Evolutionary conservation across 805 yeast species (phyloP), one percentile per base, ranked within the genome.

Genomic region (Candida tallmaniae): DNA sequence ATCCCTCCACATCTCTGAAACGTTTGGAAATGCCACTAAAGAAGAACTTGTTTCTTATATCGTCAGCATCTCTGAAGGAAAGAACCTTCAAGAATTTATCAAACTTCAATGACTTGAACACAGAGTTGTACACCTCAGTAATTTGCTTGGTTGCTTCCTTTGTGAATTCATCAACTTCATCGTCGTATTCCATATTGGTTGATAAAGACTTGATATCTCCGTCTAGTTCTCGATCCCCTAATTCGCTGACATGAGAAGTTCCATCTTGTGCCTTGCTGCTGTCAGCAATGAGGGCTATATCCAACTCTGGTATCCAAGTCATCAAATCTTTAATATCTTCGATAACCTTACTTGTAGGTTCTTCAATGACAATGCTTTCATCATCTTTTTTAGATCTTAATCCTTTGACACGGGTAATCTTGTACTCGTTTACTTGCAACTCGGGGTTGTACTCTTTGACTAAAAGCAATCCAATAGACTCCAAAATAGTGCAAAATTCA

Each of bases 1-100:
- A 69, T 5, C 81, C 76, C 54, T 93, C 97, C 32, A 90, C 94
- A 51, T 90, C 97, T 36, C 74, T 76, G 49, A 93, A 89, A 39
- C 98, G 66, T 51, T 82, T 78, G 24, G 79, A 70, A 3, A 88
- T 62, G 1, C 70, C 70, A 34, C 58, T 56, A 34, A 59, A 47
- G 45, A 66, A 64, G 43, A 65, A 65, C 26, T 47, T 49, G 11
- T 51, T 46, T 7, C 38, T 23, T 21, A 34, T 41, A 1, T 42
- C 43, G 18, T 44, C 48, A n/a, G n/a, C n/a, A 24, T 45, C 49
- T 27, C 48, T 56, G 40, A 63, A 62, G 4, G 58, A 39, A 6
- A 60, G 45, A 1, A 43, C 16, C n/a, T 44, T 38, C 12, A 34
- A 19, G 17, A 34, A 29, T 3, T 15, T 14, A 20, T 24, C 29